Evolutionary conservation across 139 green algal species (phyloP).

Genomic region (Eudorina sp.): DNA sequence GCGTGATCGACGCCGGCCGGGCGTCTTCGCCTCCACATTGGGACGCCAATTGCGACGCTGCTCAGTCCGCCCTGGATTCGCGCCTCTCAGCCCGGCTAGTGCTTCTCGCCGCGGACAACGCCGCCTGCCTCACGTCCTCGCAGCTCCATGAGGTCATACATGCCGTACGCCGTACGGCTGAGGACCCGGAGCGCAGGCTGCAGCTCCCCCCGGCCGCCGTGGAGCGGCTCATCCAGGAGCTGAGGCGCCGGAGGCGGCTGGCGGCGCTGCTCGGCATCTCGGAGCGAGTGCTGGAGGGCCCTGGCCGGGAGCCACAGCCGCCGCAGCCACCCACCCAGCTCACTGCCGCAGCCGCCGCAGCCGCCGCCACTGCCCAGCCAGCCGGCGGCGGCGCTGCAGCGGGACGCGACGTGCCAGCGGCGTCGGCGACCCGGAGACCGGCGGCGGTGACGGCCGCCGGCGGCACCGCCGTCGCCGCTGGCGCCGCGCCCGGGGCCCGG

Average conservation of each 20-base stretch:
- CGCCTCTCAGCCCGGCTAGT: conserved; percentile 1
- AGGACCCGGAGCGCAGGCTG: not conserved
- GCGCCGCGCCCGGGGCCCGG: too few species aligned
- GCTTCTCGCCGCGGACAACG: conserved; percentile 33
- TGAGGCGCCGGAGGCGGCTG: conserved; percentile 17
- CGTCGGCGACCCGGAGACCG: too few species aligned
- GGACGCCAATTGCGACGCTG: not conserved
- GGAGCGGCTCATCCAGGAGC: conserved; percentile 31
- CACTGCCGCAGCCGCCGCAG: too few species aligned
- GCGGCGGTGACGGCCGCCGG: too few species aligned
- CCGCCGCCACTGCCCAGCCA: too few species aligned
- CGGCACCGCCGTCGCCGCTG: too few species aligned
- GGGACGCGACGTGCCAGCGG: too few species aligned
- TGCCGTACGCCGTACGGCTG: not conserved
- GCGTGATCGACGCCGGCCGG: not conserved
- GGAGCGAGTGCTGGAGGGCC: too few species aligned
- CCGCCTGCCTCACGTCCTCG: conserved; percentile 1
- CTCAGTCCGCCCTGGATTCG: not conserved
- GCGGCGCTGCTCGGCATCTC: not conserved
- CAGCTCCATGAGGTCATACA: not conserved
- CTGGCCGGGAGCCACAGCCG: too few species aligned
- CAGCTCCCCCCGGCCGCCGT: conserved; percentile 6
- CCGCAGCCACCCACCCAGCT: too few species aligned
- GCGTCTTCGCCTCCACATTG: too few species aligned
- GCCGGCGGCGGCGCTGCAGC: too few species aligned